These are phyloP conservation scores for Arthrobotrys pseudoclavata DNA, from an alignment of 2,329 filamentous ascomycete genomes.

Conservation along the genomic window DNA sequence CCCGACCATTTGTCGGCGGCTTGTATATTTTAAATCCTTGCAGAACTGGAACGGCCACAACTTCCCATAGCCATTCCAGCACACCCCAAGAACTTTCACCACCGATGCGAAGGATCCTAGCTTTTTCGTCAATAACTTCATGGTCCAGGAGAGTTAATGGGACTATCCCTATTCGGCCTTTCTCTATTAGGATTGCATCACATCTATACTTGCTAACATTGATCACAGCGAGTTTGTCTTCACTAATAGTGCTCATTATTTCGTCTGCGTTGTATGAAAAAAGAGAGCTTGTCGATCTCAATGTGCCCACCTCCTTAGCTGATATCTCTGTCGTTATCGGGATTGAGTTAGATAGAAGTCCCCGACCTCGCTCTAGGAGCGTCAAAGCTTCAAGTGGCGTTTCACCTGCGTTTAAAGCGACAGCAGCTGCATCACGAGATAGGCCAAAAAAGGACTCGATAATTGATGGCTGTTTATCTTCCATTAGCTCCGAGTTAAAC, in stretches of 20 bases:
- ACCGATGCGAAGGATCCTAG: not conserved
- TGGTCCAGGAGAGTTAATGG: constrained; percentile 31
- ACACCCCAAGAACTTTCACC: constrained; percentile 38
- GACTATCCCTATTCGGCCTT: constrained; percentile 3
- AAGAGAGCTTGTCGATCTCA: no score
- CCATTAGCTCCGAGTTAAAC: not conserved
- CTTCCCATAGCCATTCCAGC: constrained; percentile 65
- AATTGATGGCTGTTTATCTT: not conserved
- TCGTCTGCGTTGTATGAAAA: not conserved
- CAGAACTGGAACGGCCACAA: constrained; percentile 63
- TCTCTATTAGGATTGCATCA: constrained; percentile 31
- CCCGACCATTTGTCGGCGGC: not conserved
- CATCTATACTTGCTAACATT: constrained; percentile 53
- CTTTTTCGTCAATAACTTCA: constrained; percentile 17
- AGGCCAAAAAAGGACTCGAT: not conserved
- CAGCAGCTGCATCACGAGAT: not conserved
- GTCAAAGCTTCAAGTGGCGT: not conserved
- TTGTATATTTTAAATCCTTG: constrained; percentile 62
- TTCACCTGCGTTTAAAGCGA: constrained; percentile 1
- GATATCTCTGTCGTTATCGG: not conserved
- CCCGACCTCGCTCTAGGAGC: not conserved
- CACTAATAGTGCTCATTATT: not conserved
- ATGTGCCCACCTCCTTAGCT: no score
- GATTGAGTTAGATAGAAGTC: not conserved
- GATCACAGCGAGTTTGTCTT: not conserved